Conservation (phyloP, 805 yeast genomes). For the Blastobotrys chiropterorum region DNA sequence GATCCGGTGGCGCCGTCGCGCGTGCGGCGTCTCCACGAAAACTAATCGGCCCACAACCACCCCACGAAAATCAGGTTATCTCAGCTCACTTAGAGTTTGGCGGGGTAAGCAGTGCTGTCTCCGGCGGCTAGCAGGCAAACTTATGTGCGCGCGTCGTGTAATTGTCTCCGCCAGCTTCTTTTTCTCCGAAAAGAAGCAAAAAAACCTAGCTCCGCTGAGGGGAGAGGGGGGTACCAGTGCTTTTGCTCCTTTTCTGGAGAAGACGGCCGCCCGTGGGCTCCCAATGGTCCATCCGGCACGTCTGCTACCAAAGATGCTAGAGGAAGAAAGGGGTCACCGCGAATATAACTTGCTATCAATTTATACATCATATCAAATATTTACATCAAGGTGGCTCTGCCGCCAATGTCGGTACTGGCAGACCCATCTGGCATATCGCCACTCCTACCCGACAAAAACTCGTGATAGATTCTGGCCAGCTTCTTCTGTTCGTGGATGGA, state of each 20-base stretch:
- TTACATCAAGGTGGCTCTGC: conserved; percentile 75
- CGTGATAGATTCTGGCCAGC: conserved; percentile 55
- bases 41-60: too few species aligned
- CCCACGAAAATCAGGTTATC: too few species aligned
- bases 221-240: background rate
- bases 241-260: background rate
- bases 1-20: too few species aligned
- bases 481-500: conserved; percentile 64
- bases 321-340: too few species aligned
- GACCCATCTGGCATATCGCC: conserved; percentile 87
- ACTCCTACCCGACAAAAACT: conserved; percentile 70
- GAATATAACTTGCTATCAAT: too few species aligned
- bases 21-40: too few species aligned
- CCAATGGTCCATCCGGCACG: too few species aligned
- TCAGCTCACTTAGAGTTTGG: too few species aligned
- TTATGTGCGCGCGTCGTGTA: background rate
- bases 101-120: too few species aligned
- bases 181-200: background rate
- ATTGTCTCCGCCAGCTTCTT: background rate
- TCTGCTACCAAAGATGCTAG: too few species aligned
- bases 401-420: conserved; percentile 76
- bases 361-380: too few species aligned
- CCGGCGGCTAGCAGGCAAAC: too few species aligned
- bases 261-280: background rate
- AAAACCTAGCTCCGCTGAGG: background rate